Base-by-base conservation (phyloP, 768 basidiomycete genomes). In the Russula sp. region DNA sequence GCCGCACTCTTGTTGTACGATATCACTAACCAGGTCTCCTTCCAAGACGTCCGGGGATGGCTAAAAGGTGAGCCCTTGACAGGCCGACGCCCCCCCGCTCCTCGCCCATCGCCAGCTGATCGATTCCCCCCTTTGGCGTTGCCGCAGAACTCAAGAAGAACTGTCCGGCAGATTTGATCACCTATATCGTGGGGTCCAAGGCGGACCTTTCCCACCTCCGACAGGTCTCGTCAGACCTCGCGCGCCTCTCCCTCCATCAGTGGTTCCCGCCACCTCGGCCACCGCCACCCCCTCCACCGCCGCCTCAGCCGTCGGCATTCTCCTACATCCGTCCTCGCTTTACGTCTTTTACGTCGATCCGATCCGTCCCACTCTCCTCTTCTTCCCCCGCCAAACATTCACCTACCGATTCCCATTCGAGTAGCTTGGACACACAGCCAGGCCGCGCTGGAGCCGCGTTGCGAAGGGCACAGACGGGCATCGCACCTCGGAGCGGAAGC, bases 131-230 rank as follows among this genome's bases (percentile, higher is more conserved):
- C 54, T 48, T 36, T 48, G 46, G 6, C 36, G 53, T 29, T 29
- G 25, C 68, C 66, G 45, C 74, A 93, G 91, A 93, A 75, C 79
- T 92, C 66, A 92, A 88, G 83, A 91, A 88, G 81, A 92, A 93
- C 71, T 91, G 90, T 69, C 79, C 87, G 46, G 82, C 87, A 52
- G 92, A 95, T 70, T 81, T 94, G 60, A 87, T 96, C 72, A 93
- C 97, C 69, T 93, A 94, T 74, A 91, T 98, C 69, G 93, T 97
- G 68, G 94, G 95, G 60, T 85, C 94, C 65, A 98, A 98, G 74
- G 88, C 90, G 68, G 90, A 93, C 77, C 80, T 93, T 62, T 73
- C 81, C 61, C 76, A 78, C 43, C 79, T 84, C 64, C 84, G 90
- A 50, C 85, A 89, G 69, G 87, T 93, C 65, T 87, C 90, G 7